Evolutionary conservation across 495 filamentous ascomycete species (phyloP), one percentile per base, ranked within the genome.

Genomic region (Physcia stellaris): DNA sequence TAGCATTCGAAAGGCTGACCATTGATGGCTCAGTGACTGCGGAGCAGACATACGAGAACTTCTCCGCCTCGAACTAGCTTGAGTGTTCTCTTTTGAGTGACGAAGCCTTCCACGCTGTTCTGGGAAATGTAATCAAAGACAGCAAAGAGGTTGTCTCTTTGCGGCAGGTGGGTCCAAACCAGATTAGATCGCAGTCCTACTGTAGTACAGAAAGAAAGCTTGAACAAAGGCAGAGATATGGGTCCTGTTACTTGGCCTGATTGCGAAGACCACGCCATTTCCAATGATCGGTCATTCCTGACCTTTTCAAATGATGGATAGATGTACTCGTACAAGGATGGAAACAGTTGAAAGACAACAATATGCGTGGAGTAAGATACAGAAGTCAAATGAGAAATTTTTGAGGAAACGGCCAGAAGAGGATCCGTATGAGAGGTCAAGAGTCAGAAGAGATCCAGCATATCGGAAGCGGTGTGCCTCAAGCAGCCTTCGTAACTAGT

Each of bases 131-230:
- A 18, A 35, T 53, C 50, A 19, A 53, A 50, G 9, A 53, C 50
- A 13, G 43, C 37, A 35, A 44, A 53, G 22, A 50, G 40, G 22
- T 45, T 38, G 17, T 38, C 32, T 16, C 38, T 28, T 27, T 38
- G 29, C 1, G 30, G 34, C 17, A 50, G 15, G 39, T 50, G 50
- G 10, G 33, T 45, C 50, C 50, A 53, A 15, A 19, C 22, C 32
- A 44, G 38, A 11, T 32, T 34, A 11, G 47, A 26, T 21, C 22
- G 32, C 16, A 40, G 35, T n/a, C 23, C 28, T 5, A 32, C 17
- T 17, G 41, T 41, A 10, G 40, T 53, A 31, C 43, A 47, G 24
- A 38, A 42, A 13, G 50, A 53, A 23, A 50, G 39, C 13, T 53
- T 50, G 16, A 28, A 35, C 30, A 53, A 24, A 9, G 37, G 24